Conservation (phyloP, 805 yeast species). For the Starmerella riodocensis region DNA sequence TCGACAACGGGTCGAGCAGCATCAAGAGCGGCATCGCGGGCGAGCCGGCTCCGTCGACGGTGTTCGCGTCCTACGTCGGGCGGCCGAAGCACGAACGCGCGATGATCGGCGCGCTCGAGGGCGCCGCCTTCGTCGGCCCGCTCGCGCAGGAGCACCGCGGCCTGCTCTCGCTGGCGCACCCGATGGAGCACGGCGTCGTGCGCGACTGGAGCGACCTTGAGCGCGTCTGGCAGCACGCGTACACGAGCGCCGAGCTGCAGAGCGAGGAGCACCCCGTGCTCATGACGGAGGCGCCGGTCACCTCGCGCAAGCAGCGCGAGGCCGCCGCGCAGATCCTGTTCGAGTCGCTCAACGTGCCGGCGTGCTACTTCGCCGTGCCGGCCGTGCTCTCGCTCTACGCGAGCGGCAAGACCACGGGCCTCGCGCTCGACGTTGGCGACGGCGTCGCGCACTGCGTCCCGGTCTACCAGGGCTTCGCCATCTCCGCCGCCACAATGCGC, state of each 20-base stretch:
- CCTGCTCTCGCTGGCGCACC: constrained; percentile 53
- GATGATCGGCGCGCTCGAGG: constrained; percentile 59
- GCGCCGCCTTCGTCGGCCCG: constrained; percentile 61
- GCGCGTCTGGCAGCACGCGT: constrained; percentile 57
- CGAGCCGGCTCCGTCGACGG: constrained; percentile 61
- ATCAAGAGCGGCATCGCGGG: constrained; percentile 90
- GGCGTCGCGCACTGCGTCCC: constrained; percentile 85
- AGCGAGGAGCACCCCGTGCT: constrained; percentile 78
- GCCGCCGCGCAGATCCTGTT: constrained; percentile 50
- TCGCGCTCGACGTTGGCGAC: constrained; percentile 83
- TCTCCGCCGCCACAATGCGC: constrained; percentile 58
- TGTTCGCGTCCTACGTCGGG: constrained; percentile 58
- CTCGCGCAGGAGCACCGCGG: constrained; percentile 69
- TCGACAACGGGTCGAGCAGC: constrained; percentile 73
- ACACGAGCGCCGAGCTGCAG: constrained; percentile 37
- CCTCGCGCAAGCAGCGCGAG: constrained; percentile 51
- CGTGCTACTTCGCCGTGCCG: constrained; percentile 58
- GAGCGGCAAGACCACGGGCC: constrained; percentile 80
- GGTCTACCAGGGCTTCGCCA: constrained; percentile 74
- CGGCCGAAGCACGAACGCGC: constrained; percentile 70
- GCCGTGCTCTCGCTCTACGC: constrained; percentile 79
- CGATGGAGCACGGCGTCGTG: constrained; percentile 68
- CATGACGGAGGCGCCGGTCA: constrained; percentile 79
- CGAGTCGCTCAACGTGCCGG: constrained; percentile 62
- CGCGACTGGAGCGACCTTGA: constrained; percentile 82